Conservation (phyloP, 192 early-diverging fungal genomes). For the Piromyces finnis region DNA sequence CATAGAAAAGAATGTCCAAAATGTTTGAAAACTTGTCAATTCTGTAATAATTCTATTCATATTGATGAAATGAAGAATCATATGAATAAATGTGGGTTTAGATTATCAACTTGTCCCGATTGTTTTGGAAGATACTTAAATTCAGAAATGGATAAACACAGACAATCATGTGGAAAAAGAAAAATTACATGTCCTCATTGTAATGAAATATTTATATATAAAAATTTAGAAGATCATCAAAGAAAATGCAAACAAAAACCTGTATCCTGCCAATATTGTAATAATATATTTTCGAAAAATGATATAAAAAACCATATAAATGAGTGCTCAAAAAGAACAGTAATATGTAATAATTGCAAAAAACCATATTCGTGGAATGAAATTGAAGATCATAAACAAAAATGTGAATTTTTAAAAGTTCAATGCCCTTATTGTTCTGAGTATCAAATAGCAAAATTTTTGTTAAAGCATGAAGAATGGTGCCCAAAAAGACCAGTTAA, state of each 20-base stretch:
- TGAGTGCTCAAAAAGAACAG: neutral
- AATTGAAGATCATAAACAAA: neutral
- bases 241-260: neutral
- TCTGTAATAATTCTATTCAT: neutral
- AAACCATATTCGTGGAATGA: neutral
- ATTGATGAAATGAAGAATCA: neutral
- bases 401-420: neutral
- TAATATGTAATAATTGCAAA: neutral
- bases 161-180: neutral
- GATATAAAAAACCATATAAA: neutral
- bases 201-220: neutral
- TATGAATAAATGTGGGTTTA: neutral
- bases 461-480: neutral
- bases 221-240: neutral
- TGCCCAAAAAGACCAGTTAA: neutral
- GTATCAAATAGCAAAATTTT: neutral
- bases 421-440: neutral
- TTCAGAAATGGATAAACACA: neutral
- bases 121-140: neutral
- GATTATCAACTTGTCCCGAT: neutral
- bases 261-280: neutral
- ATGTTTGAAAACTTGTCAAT: neutral
- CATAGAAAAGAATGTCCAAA: neutral
- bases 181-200: neutral
- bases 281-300: neutral